A percentile compares a stretch with the other conserved stretches of the same genome.
Evolutionary conservation across 208 protist genomes (phyloP).

Genomic region (Trypanosoma cruzi): DNA sequence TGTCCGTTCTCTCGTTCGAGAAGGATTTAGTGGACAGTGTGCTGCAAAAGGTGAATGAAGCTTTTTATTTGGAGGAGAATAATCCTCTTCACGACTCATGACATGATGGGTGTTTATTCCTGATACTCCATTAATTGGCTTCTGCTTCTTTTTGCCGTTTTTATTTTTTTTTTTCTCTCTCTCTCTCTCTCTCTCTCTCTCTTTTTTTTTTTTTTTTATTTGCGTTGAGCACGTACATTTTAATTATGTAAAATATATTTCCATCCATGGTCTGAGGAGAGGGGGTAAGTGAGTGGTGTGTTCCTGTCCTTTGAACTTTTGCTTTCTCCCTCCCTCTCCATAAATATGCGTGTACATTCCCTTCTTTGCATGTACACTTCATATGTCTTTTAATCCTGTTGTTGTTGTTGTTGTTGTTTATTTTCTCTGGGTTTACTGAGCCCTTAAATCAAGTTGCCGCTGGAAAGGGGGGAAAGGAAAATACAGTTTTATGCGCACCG

Average conservation of each 20-base stretch:
- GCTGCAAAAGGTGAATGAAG: constrained; percentile 11
- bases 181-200: constrained; percentile 2
- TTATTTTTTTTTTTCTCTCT: constrained; percentile 8
- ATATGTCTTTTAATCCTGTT: constrained; percentile 16
- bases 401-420: constrained; percentile 9
- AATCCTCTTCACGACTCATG: neutral
- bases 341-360: too few relatives aligned
- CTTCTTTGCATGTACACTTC: constrained; percentile 2
- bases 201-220: constrained; percentile 12
- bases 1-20: constrained; percentile 48
- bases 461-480: too few relatives aligned
- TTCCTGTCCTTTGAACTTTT: neutral
- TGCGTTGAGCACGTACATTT: neutral
- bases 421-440: neutral
- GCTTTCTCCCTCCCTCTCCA: neutral
- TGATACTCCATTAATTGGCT: too few relatives aligned
- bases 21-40: constrained; percentile 43
- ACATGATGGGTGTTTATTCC: too few relatives aligned
- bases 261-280: too few relatives aligned
- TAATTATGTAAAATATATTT: neutral
- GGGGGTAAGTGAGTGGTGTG: neutral
- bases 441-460: too few relatives aligned
- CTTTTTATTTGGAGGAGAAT: neutral
- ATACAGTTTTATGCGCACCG: too few relatives aligned
- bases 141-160: neutral